Percentiles rank a stretch among this genome's conserved stretches.
Conservation (phyloP, 2,329 filamentous ascomycete species). For the Neonectria ditissima region DNA sequence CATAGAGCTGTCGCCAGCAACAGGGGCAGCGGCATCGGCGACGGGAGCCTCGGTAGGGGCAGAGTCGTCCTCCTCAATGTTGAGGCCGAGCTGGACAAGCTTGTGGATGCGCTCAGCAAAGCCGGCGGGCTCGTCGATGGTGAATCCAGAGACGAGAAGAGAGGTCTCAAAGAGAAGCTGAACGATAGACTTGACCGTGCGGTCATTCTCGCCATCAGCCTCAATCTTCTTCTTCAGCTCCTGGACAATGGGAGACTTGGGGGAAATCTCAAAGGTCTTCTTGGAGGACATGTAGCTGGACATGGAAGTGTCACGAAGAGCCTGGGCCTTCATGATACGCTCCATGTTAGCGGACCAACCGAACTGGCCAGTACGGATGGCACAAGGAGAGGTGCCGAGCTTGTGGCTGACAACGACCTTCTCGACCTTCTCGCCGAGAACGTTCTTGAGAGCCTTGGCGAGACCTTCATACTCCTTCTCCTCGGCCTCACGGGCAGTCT, state of each 20-base stretch:
- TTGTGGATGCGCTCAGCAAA: slow-evolving; percentile 99
- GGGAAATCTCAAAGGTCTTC: slow-evolving; percentile 99
- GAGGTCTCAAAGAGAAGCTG: slow-evolving; percentile 99
- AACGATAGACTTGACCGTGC: slow-evolving; percentile 98
- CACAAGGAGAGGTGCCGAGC: slow-evolving; percentile 92
- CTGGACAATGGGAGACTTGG: slow-evolving; percentile 96
- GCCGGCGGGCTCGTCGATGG: slow-evolving; percentile 97
- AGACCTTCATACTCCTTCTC: slow-evolving; percentile 98
- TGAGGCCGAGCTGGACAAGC: slow-evolving; percentile 96
- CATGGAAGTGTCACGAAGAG: slow-evolving; percentile 99
- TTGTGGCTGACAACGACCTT: slow-evolving; percentile 99
- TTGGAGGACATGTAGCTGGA: slow-evolving; percentile 99
- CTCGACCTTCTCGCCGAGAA: slow-evolving; percentile 99
- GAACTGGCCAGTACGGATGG: slow-evolving; percentile 99
- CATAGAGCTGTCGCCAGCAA: slow-evolving; percentile 93
- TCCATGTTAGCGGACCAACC: slow-evolving; percentile 99
- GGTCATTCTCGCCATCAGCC: slow-evolving; percentile 96
- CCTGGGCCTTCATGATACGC: slow-evolving; percentile 99
- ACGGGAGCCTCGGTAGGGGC: slow-evolving; percentile 69
- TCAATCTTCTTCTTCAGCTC: slow-evolving; percentile 99
- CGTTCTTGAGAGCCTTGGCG: slow-evolving; percentile 98
- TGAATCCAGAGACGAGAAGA: slow-evolving; percentile 98
- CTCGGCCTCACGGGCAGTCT: slow-evolving; percentile 92
- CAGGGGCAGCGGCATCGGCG: slow-evolving; percentile 67
- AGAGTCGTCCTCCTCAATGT: slow-evolving; percentile 93